These are phyloP conservation scores for Iris pallida DNA, from an alignment of 116 monocot species.

Conservation along the genomic window DNA sequence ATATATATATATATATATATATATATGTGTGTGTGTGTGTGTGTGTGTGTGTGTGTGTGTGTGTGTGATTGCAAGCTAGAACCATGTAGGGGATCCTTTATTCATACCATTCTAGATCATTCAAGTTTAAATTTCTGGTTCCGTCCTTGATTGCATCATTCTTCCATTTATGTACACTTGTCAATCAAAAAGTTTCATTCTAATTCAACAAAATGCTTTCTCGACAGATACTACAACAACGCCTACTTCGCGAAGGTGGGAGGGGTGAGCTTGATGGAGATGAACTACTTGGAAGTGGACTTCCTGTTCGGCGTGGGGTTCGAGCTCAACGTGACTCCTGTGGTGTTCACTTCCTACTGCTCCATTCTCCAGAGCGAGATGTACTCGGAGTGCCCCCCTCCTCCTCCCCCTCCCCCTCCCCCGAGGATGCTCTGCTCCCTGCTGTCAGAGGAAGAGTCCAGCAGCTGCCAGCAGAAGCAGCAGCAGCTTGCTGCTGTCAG, in stretches of 20 bases:
- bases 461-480: conserved; percentile 13
- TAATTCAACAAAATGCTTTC: not conserved
- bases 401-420: conserved; percentile 5
- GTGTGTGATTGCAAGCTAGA: too few relatives aligned
- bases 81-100: too few relatives aligned
- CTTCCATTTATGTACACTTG: too few relatives aligned
- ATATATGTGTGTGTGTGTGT: too few relatives aligned
- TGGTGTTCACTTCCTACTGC: conserved; percentile 28
- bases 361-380: conserved; percentile 51
- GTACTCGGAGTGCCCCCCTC: conserved; percentile 23
- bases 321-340: not conserved
- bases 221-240: conserved; percentile 43
- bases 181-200: too few relatives aligned
- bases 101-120: too few relatives aligned
- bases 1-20: too few relatives aligned
- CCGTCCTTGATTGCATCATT: too few relatives aligned
- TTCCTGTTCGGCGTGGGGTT: not conserved
- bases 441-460: conserved; percentile 13
- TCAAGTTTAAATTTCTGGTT: too few relatives aligned
- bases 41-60: too few relatives aligned
- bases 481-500: not conserved
- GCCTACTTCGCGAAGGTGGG: conserved; percentile 32
- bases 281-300: not conserved
- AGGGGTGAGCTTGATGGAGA: not conserved
- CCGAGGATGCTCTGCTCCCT: conserved; percentile 7